Base-by-base conservation (phyloP, 179 eudicot species). In the Vitellaria paradoxa region DNA sequence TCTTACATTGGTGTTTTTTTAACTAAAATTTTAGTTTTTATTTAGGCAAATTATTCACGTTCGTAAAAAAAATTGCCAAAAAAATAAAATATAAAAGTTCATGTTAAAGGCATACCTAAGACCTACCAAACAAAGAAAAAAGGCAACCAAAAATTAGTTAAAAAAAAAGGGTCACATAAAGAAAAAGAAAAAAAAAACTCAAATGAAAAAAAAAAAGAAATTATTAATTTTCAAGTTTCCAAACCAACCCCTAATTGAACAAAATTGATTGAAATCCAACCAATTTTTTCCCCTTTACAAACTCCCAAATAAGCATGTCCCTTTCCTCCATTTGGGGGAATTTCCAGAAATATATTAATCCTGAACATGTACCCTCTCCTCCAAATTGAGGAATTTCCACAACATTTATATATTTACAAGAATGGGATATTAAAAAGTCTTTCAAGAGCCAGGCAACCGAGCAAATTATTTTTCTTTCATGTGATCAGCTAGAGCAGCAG, bases 401-500 rank as follows among this genome's bases (percentile, higher is more conserved):
- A 14, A 42, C 45, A 42, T 42, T 42, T 42, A 52, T 52, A 71
- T 79, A 79, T 79, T 57, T 79, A 79, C 82, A 79, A 42, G 37
- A 68, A 67, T 49, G 26, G 49, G 73, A 57, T n/a, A n/a, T 17
- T 53, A 62, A 15, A 9, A 21, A 49, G 24, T 21, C 3, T 0
- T 18, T 24, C 5, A 56, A 20, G 20, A 55, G 24, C 45, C 45
- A 5, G 4, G 50, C 60, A 57, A 79, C 67, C 73, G n/a, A 79
- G 13, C 46, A 65, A 23, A 5, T 84, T 79, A 79, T 70, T 78
- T 70, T 62, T 75, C 82, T 77, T 81, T 87, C 76, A 55, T 8
- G 18, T 73, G 74, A 10, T 91, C 95, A 6, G 89, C 87, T 63
- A 85, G 42, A 46, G 93, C 93, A 17, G 90, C 72, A 70, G 86